A percentile compares a stretch with the other conserved stretches of the same genome.
Evolutionary conservation across 768 basidiomycete species (phyloP).

Genomic region (Mycena kentingensis): DNA sequence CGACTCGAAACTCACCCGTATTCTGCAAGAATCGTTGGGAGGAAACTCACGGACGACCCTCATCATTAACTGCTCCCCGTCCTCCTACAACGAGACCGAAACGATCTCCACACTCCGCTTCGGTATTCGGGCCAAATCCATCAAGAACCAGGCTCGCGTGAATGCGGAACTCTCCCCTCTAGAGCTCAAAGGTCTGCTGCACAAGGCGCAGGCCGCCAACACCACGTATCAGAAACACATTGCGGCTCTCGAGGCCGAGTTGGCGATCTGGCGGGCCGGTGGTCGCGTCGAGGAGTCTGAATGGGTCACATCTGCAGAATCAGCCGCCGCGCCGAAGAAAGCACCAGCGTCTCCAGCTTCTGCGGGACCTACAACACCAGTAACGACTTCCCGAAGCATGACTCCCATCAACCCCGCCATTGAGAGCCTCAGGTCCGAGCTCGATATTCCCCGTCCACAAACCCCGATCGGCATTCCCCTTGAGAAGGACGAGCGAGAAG

Average conservation of each 20-base stretch:
- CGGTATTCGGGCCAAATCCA: slow-evolving; percentile 99
- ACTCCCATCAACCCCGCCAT: slow-evolving; percentile 76
- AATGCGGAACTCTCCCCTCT: slow-evolving; percentile 96
- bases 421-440: slow-evolving; percentile 68
- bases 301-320: slow-evolving; percentile 64
- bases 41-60: slow-evolving; percentile 94
- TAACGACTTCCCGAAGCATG: slow-evolving; percentile 49
- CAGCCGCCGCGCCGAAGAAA: slow-evolving; percentile 59
- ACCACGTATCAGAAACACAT: slow-evolving; percentile 85
- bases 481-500: slow-evolving; percentile 96
- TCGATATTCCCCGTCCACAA: slow-evolving; percentile 79
- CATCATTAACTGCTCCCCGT: slow-evolving; percentile 99
- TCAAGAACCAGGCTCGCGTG: slow-evolving; percentile 99
- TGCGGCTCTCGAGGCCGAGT: slow-evolving; percentile 85
- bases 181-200: slow-evolving; percentile 90
- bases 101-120: slow-evolving; percentile 97
- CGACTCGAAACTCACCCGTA: slow-evolving; percentile 98
- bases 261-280: slow-evolving; percentile 86
- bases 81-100: slow-evolving; percentile 95
- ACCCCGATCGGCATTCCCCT: slow-evolving; percentile 87
- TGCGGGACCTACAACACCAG: slow-evolving; percentile 49
- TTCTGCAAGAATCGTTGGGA: slow-evolving; percentile 96
- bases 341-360: slow-evolving; percentile 66
- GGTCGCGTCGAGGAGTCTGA: slow-evolving; percentile 80
- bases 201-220: slow-evolving; percentile 87